Conservation (phyloP, 345 rosid genomes). For the Psidium guajava region DNA sequence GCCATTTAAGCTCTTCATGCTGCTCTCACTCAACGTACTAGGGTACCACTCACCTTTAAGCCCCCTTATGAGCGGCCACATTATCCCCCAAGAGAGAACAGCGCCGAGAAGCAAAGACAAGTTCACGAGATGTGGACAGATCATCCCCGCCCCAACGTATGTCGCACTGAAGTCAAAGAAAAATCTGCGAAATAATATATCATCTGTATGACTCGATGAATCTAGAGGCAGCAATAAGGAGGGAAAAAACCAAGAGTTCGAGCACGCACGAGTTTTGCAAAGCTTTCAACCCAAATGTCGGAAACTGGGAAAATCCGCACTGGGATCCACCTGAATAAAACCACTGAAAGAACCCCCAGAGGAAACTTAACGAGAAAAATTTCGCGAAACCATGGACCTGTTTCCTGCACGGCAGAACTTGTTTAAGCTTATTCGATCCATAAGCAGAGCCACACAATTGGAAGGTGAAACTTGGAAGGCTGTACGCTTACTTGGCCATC, state of each 20-base stretch:
- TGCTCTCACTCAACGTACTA: constrained; percentile 9
- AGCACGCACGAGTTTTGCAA: constrained; percentile 26
- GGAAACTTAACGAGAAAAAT: constrained; percentile 27
- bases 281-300: constrained; percentile 32
- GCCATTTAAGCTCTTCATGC: constrained; percentile 37
- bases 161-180: constrained; percentile 41
- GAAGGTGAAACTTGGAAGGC: not conserved
- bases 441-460: not conserved
- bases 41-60: constrained; percentile 35
- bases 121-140: constrained; percentile 40
- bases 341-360: constrained; percentile 48
- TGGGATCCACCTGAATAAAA: constrained; percentile 26
- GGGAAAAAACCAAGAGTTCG: not conserved
- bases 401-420: constrained; percentile 19
- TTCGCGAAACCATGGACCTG: constrained; percentile 34
- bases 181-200: constrained; percentile 15
- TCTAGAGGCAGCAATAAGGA: not conserved
- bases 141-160: constrained; percentile 41
- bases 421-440: not conserved
- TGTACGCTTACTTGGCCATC: constrained; percentile 24
- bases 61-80: constrained; percentile 31
- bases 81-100: constrained; percentile 35
- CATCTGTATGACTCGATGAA: not conserved
- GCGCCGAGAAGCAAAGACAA: constrained; percentile 42
- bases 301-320: constrained; percentile 41